Evolutionary conservation across 345 rosid genomes (phyloP).

Genomic region (Syzygium oleosum): DNA sequence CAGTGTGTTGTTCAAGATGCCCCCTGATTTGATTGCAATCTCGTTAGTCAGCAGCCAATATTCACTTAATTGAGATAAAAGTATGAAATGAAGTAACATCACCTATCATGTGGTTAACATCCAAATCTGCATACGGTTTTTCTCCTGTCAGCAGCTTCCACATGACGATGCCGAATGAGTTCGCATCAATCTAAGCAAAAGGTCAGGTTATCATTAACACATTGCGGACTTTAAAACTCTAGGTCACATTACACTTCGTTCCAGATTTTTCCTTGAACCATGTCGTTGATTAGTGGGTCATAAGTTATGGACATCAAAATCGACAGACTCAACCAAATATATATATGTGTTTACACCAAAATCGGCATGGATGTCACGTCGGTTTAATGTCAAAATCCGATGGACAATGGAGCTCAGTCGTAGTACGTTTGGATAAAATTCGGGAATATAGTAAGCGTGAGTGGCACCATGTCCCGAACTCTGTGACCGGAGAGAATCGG

Average conservation of each 20-base stretch:
- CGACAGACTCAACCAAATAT: neutral
- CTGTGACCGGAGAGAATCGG: too few species aligned
- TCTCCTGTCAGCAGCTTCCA: slow-evolving; percentile 67
- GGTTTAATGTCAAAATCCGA: too few species aligned
- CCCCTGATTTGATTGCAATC: slow-evolving; percentile 20
- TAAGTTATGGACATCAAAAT: neutral
- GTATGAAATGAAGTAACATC: neutral
- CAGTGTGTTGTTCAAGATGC: slow-evolving; percentile 56
- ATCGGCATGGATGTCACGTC: too few species aligned
- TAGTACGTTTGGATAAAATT: too few species aligned
- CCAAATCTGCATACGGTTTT: slow-evolving; percentile 56
- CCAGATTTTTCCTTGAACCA: neutral
- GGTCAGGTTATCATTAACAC: neutral
- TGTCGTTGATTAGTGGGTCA: neutral
- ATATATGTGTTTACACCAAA: too few species aligned
- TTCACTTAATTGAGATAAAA: neutral
- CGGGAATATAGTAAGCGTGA: too few species aligned
- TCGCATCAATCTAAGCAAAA: slow-evolving; percentile 39
- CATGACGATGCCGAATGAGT: slow-evolving; percentile 57
- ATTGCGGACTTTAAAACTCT: neutral
- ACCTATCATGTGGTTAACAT: slow-evolving; percentile 56
- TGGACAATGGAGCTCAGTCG: too few species aligned
- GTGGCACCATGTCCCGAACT: too few species aligned
- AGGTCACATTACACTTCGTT: neutral
- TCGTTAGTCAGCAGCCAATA: neutral